Evolutionary conservation across 257 asterid genomes (phyloP).

Genomic region (Ballota nigra): DNA sequence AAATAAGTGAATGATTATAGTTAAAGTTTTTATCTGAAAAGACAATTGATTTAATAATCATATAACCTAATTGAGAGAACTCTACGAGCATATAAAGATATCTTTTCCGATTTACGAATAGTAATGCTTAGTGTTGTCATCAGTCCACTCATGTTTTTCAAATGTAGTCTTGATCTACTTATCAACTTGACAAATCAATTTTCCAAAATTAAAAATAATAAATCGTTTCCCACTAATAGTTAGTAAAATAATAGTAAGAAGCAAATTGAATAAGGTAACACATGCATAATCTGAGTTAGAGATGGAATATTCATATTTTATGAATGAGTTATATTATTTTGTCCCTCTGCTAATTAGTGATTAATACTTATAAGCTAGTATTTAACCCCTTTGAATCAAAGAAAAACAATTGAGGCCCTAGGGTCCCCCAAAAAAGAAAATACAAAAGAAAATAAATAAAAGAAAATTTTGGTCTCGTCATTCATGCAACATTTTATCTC

Average conservation of each 20-base stretch:
- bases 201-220: background rate
- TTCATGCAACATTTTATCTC: conserved; percentile 15
- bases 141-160: conserved; percentile 13
- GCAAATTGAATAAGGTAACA: background rate
- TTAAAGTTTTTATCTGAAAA: background rate
- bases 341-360: background rate
- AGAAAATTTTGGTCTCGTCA: conserved; percentile 7
- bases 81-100: background rate
- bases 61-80: background rate
- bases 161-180: background rate
- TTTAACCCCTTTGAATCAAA: no score
- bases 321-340: background rate
- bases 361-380: no score
- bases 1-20: background rate
- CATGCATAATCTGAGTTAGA: background rate
- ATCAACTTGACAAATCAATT: conserved; percentile 26
- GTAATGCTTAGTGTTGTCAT: conserved; percentile 25
- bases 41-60: background rate
- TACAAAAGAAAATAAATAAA: background rate
- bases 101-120: conserved; percentile 4
- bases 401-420: no score
- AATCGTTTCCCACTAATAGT: conserved; percentile 27
- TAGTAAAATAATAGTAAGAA: background rate
- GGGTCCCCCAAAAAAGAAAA: background rate
- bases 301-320: background rate